Evolutionary conservation across 2,329 filamentous ascomycete species (phyloP), one percentile per base, ranked within the genome.

Genomic region (Colletotrichum lindemuthianum): DNA sequence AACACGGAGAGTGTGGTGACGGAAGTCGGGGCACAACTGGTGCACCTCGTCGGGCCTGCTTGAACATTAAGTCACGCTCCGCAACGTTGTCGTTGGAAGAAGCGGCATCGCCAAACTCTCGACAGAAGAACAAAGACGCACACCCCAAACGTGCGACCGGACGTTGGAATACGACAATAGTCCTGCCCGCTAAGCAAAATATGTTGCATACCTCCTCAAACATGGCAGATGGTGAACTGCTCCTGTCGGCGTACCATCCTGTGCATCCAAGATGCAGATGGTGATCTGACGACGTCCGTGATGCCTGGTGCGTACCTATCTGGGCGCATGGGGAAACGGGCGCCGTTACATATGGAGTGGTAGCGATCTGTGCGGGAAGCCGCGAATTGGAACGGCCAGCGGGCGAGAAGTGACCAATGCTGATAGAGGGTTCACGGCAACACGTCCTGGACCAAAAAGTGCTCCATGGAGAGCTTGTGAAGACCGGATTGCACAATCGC

Each of bases 1-100:
- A 68, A 66, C 6, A 75, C 71, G n/a, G 75, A 77, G 53, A 72
- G 76, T 43, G 70, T 75, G 36, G 73, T 77, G 3, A 72, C 70
- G 41, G 72, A 70, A 44, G 71, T 76, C 24, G 70, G 72, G 2
- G 69, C 70, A 39, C 76, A 79, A 48, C 77, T 76, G 51, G 59
- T 78, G 11, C 70, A 73, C 41, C 69, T 78, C 13, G 49, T 45
- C 15, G 43, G 12, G 43, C 13, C 7, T 8, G 9, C 32, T 2
- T 24, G 36, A 8, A 24, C 24, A 24, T 24, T 4, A 24, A 24
- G 24, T 24, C 24, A 24, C 24, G 5, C 24, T 24, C 24, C 24
- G 24, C 24, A 24, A 24, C 5, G 24, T 24, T 24, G 24, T 3
- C 3, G 5, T 24, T 24, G 24, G 24, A 24, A 24, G 24, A 24